Percentiles rank a stretch among this genome's conserved stretches.
phyloP scores from a whole-genome alignment of 371 early-diverging fungal genomes.

The Blakeslea trispora region DNA sequence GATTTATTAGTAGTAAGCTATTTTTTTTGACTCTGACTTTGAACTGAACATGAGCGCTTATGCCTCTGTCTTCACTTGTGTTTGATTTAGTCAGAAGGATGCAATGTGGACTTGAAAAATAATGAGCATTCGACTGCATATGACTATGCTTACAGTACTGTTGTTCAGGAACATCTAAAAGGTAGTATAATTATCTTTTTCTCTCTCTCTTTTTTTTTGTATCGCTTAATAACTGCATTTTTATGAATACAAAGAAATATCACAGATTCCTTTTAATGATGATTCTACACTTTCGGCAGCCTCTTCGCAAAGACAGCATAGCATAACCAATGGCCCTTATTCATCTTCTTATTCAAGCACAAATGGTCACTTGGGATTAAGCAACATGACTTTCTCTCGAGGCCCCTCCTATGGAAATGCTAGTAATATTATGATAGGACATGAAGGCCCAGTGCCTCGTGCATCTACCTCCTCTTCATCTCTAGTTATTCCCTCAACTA shows the following conservation, averaged over 20 bases:
- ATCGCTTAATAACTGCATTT: no score
- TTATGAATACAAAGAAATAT: slow-evolving; percentile 27
- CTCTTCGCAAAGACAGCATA: slow-evolving; percentile 34
- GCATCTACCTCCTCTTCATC: slow-evolving; percentile 52
- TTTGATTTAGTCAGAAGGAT: slow-evolving; percentile 39
- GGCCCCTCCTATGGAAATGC: slow-evolving; percentile 29
- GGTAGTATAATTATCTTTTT: slow-evolving; percentile 16
- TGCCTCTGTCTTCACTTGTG: not conserved
- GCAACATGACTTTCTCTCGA: slow-evolving; percentile 34
- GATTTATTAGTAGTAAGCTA: slow-evolving; percentile 43
- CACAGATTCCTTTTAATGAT: slow-evolving; percentile 36
- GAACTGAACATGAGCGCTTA: not conserved
- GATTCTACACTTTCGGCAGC: slow-evolving; percentile 40
- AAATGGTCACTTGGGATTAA: slow-evolving; percentile 23
- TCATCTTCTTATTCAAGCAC: slow-evolving; percentile 34
- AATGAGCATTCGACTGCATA: slow-evolving; percentile 38
- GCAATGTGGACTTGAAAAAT: slow-evolving; percentile 50
- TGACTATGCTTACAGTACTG: slow-evolving; percentile 49
- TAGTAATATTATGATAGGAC: slow-evolving; percentile 13
- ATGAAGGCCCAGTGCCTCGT: slow-evolving; percentile 46
- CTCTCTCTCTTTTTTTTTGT: not conserved
- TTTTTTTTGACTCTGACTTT: no score
- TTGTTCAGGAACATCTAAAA: slow-evolving; percentile 46
- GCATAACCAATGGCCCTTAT: slow-evolving; percentile 32
- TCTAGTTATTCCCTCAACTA: slow-evolving; percentile 20